These are phyloP conservation scores for Alternaria atra DNA, from an alignment of 2,329 filamentous ascomycete species.

Conservation along the genomic window DNA sequence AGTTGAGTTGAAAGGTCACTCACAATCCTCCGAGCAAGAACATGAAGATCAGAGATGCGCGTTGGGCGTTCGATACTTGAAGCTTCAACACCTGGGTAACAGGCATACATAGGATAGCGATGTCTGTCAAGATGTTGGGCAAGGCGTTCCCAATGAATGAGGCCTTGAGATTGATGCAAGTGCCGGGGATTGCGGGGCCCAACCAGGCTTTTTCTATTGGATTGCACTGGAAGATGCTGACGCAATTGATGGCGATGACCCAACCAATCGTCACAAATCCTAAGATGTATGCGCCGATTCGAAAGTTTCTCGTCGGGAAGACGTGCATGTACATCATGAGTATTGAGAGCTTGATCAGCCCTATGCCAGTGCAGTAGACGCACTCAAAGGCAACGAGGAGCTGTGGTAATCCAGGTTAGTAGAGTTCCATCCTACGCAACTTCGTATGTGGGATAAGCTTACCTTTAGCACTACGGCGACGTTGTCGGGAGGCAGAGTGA, in stretches of 20 bases:
- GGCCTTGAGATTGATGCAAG: conserved; percentile 61
- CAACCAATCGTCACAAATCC: conserved; percentile 58
- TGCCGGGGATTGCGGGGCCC: conserved; percentile 52
- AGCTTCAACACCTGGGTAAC: conserved; percentile 59
- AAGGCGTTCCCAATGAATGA: conserved; percentile 62
- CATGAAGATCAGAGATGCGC: conserved; percentile 56
- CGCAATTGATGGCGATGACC: conserved; percentile 59
- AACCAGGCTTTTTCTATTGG: conserved; percentile 62
- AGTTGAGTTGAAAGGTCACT: conserved; percentile 15
- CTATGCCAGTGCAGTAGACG: conserved; percentile 60
- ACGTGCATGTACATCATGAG: conserved; percentile 64
- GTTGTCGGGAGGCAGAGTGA: background rate
- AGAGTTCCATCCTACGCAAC: background rate
- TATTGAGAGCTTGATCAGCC: conserved; percentile 61
- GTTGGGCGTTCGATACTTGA: conserved; percentile 55
- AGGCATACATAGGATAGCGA: conserved; percentile 59
- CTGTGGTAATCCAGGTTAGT: conserved; percentile 32
- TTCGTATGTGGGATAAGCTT: background rate
- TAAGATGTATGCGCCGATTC: conserved; percentile 54
- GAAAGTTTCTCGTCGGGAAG: conserved; percentile 58
- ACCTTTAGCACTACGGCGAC: conserved; percentile 7
- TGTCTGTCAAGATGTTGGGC: conserved; percentile 59
- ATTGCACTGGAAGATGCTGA: conserved; percentile 63
- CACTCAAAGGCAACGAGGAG: conserved; percentile 60
- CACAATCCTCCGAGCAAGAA: conserved; percentile 59